Evolutionary conservation across 2,329 filamentous ascomycete genomes (phyloP), one percentile per base, ranked within the genome.

Genomic region (Stagonosporopsis vannaccii): DNA sequence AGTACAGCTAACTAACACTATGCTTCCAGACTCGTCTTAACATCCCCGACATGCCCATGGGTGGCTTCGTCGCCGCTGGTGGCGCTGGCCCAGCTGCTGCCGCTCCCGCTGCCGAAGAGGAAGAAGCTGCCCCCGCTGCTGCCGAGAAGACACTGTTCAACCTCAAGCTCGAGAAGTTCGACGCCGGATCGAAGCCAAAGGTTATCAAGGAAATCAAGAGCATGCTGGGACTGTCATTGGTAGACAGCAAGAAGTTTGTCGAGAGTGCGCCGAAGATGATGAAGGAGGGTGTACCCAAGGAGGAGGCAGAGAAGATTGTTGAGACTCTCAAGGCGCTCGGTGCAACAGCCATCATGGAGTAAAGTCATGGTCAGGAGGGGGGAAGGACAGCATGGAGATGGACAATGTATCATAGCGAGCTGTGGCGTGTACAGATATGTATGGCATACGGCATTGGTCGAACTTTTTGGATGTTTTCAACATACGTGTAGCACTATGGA

Each of bases 191-290:
- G 64, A 99, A 99, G 85, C 92, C 96, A 72, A 99, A 99, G 90
- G 84, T 99, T 72, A 99, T 99, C 85, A 99, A 99, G 87, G 95
- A 99, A 84, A 86, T 99, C 82, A 99, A 99, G 88, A 88, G 87
- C 73, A 85, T 99, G 87, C 83, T 99, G 59, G 95, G 95, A 39
- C 81, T 99, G 75, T 96, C 91, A 77, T 85, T 99, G 82, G 96
- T 99, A 68, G 95, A 99, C 80, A 96, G 91, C 82, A 99, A 99
- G 90, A 99, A 99, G 84, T 99, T 99, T 74, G 95, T 99, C 66
- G 95, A 99, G 85, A 92, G 91, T 75, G 93, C 91, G 68, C 95
- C 95, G 63, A 99, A 99, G 89, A 82, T 91, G 79, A 91, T 99
- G 91, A 98, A 98, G 88, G 95, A 99, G 82, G 93, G 90, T 47